Base-by-base conservation (phyloP, 2,329 filamentous ascomycete species). In the Colletotrichum cordylinicola region DNA sequence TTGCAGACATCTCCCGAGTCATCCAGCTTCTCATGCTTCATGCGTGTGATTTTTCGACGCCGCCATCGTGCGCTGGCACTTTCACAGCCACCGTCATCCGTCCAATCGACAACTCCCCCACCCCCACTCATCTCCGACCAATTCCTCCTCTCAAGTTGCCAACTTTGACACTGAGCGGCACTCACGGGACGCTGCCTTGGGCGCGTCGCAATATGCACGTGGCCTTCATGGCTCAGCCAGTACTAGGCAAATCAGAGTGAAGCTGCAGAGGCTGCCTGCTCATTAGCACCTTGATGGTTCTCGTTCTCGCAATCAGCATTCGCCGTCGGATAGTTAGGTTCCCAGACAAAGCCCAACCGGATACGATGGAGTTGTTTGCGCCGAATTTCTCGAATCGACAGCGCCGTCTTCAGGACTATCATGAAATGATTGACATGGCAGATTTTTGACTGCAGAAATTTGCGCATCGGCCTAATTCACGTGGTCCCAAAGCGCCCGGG, bases 31-130 rank as follows among this genome's bases (percentile, higher is more conserved):
- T 62, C 43, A 72, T 67, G 24, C 72, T 62, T 72, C 61, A 60
- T 61, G 72, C 31, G 31, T 52, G 43, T 21, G 43, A 10, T 52
- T 70, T 72, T 55, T 60, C 7, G 43, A 75, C 21, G 48, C 35
- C 35, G 43, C 27, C 29, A 27, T 64, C 58, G 58, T 76, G 70
- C 65, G 74, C 70, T 74, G 70, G 74, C 70, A 66, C 35, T 62
- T 64, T 48, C 70, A 76, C 74, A 69, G 74, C 70, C 74, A 76
- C 74, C 73, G 37, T 62, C 73, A 55, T 68, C 43, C n/a, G n/a
- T 33, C 64, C 58, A 65, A 29, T 65, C 21, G 55, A 56, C 69
- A 62, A 48, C 37, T 43, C 29, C 35, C 33, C 70, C 61, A 43
- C 16, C 64, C 74, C 70, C 65, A 74, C 65, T 67, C 21, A 33